Evolutionary conservation across 805 yeast species (phyloP), one percentile per base, ranked within the genome.

Genomic region (Sugiyamaella valdiviana): DNA sequence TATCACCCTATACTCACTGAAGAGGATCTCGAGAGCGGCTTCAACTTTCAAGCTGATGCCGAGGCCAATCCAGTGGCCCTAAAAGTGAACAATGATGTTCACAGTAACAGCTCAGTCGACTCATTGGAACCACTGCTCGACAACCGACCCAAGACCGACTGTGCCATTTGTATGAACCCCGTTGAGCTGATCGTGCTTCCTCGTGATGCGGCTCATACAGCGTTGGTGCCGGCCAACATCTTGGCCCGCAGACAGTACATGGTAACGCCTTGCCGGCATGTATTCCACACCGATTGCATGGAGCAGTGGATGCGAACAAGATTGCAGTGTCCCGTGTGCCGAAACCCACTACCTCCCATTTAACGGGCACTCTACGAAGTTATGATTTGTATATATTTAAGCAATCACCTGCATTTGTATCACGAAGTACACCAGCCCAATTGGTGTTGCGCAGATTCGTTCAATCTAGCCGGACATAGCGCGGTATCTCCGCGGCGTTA

Each of bases 301-400:
- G 95, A 86, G 61, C 79, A 77, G 53, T 91, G 97, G 97, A 88
- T 91, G 96, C 78, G 82, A 63, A 85, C 87, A 63, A 86, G 89
- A 59, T 67, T 91, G 44, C 96, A 89, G 60, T 91, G 98, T 67
- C 98, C 98, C 0, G 90, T 89, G 5, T 91, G 98, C 66, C 76
- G 97, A 59, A 78, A 79, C 48, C 77, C 87, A 19, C 68, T 91
- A 37, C 97, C 97, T 1, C 96, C 96, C 1, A 69, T 85, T 46
- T 87, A 65, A 67, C 17, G 14, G 32, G 32, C 9, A 5, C n/a
- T n/a, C 14, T 26, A 26, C 14, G 32, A 26, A 26, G 9, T 26
- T 7, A 26, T n/a, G 29, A 26, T 26, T 10, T 26, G 6, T 26
- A 7, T 26, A 26, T 26, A 26, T 26, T n/a, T n/a, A n/a, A n/a